Base-by-base conservation (phyloP, 352 stramenopile species). In the Phytophthora sojae region DNA sequence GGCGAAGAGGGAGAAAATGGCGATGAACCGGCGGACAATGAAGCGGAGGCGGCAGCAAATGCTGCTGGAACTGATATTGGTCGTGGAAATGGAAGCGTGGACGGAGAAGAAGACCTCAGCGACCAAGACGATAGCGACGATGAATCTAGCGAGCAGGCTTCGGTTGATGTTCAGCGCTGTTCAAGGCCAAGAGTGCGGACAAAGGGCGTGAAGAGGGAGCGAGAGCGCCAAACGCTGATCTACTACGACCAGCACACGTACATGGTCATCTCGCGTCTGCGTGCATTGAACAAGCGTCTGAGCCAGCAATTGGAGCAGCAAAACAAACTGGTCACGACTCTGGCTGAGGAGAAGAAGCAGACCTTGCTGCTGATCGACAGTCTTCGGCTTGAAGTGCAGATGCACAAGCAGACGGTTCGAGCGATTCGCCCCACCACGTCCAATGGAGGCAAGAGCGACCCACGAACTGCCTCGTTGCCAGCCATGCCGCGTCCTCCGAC, bases 221-320 rank as follows among this genome's bases (percentile, higher is more conserved):
- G 52, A 26, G 59, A 69, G 8, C 66, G 60, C 3, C 70, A 74
- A 57, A 80, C 32, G 2, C 60, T 56, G 29, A 67, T 68, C n/a
- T 67, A 73, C 21, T 92, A 91, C 47, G 85, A 91, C 19, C 80
- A 86, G 1, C 73, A 77, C 19, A 92, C 85, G 25, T 90, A 90
- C 62, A 72, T 61, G 15, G 75, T 90, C 23, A 78, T 90, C 12
- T 80, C 79, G 0, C 78, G 73, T 21, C 67, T 93, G 11, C 81
- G 81, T 1, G 63, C 74, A 21, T 52, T 78, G 6, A 93, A 90
- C 65, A 89, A 85, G 37, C 73, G 74, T 1, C 60, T 93, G 1
- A 64, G 61, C 3, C 55, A 65, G 6, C 73, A 90, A 54, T 44
- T 93, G 1, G 80, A 90, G 12, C 77, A 84, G 51, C 85, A 91